Conservation (phyloP, 1,284 basidiomycete species). For the Rhodotorula mucilaginosa region DNA sequence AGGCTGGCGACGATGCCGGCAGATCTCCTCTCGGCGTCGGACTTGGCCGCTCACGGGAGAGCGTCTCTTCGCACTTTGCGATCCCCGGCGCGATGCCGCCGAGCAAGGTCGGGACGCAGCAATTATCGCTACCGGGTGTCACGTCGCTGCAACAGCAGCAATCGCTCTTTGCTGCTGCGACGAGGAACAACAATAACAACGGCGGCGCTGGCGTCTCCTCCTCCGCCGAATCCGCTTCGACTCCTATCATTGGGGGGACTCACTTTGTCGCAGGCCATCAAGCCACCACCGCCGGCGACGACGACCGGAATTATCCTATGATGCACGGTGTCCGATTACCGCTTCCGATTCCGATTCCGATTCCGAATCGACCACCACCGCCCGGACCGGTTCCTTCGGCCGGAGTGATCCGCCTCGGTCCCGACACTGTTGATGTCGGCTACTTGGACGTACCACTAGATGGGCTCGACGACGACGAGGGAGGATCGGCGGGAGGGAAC, state of each 20-base stretch:
- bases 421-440: conserved; percentile 1
- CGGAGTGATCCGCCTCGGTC: conserved; percentile 3
- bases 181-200: neutral
- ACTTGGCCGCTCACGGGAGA: too few species aligned
- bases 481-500: neutral
- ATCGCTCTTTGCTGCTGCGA: neutral
- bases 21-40: too few species aligned
- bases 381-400: neutral
- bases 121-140: neutral
- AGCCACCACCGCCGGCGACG: neutral
- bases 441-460: neutral
- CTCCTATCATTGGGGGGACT: neutral
- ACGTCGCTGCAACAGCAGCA: conserved; percentile 7
- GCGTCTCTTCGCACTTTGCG: neutral
- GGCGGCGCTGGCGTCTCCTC: neutral
- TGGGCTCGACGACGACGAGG: neutral
- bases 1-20: too few species aligned
- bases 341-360: neutral
- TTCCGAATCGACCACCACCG: neutral
- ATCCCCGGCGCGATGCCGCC: conserved; percentile 2
- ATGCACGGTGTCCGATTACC: neutral
- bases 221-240: too few species aligned
- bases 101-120: neutral
- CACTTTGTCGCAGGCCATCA: neutral
- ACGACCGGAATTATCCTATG: neutral